Percentiles rank a stretch among this genome's conserved stretches.
These are phyloP conservation scores for Botryotinia globosa DNA, from an alignment of 2,329 filamentous ascomycete genomes.

Conservation along the genomic window DNA sequence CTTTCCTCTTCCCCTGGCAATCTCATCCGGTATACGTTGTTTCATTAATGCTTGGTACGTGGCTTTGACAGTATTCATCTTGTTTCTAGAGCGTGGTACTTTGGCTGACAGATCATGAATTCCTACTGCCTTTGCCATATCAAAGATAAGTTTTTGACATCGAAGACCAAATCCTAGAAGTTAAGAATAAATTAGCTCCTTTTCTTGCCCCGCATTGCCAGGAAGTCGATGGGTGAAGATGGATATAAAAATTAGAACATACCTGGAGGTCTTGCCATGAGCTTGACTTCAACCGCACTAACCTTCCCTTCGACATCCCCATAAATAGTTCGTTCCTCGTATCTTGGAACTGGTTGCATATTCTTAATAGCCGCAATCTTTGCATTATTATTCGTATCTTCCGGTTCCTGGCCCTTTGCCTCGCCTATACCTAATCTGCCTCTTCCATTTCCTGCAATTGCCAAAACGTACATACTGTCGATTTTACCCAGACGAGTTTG, in stretches of 20 bases:
- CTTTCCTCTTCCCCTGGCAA: slow-evolving; percentile 84
- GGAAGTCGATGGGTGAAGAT: neutral
- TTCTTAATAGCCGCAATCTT: slow-evolving; percentile 81
- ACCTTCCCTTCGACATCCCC: slow-evolving; percentile 82
- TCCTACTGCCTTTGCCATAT: slow-evolving; percentile 84
- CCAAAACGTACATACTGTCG: slow-evolving; percentile 68
- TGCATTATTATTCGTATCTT: slow-evolving; percentile 68
- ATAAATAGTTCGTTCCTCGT: slow-evolving; percentile 89
- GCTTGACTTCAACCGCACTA: slow-evolving; percentile 78
- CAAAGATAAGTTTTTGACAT: slow-evolving; percentile 86
- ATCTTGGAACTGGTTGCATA: slow-evolving; percentile 87
- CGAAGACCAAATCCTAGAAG: slow-evolving; percentile 84
- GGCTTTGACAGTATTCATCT: slow-evolving; percentile 97
- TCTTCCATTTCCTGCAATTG: slow-evolving; percentile 81
- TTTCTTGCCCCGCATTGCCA: neutral
- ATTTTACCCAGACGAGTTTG: slow-evolving; percentile 98
- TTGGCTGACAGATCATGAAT: slow-evolving; percentile 82
- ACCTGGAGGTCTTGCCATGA: slow-evolving; percentile 86
- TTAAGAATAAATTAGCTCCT: slow-evolving; percentile 15
- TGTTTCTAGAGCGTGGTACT: slow-evolving; percentile 83
- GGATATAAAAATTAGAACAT: slow-evolving; percentile 38
- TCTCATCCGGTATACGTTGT: slow-evolving; percentile 84
- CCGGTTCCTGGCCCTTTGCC: slow-evolving; percentile 76
- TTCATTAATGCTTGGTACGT: slow-evolving; percentile 76
- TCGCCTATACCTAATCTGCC: slow-evolving; percentile 86